A percentile compares a stretch with the other conserved stretches of the same genome.
These are phyloP conservation scores for Ogataea allantospora DNA, from an alignment of 805 yeast species.

Conservation along the genomic window DNA sequence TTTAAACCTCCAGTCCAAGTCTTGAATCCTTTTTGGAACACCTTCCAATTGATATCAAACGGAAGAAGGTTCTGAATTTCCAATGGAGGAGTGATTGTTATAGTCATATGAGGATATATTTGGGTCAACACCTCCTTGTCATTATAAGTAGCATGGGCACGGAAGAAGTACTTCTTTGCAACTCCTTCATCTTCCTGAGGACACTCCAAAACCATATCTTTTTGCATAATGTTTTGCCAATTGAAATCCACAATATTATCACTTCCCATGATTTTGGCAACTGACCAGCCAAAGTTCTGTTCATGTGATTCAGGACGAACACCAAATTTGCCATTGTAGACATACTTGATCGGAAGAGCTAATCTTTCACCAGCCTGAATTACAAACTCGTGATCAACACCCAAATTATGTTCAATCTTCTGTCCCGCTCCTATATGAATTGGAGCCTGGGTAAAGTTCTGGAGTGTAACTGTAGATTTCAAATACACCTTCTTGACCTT, in stretches of 20 bases:
- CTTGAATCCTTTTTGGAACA: constrained; percentile 71
- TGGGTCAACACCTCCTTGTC: constrained; percentile 65
- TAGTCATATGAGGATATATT: constrained; percentile 80
- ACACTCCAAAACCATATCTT: constrained; percentile 61
- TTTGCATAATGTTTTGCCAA: constrained; percentile 62
- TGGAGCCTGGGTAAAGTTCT: constrained; percentile 63
- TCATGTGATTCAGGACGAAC: constrained; percentile 58
- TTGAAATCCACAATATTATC: constrained; percentile 32
- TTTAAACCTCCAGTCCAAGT: constrained; percentile 64
- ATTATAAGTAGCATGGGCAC: constrained; percentile 65
- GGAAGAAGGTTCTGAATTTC: constrained; percentile 85
- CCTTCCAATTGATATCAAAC: constrained; percentile 67
- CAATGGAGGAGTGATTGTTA: constrained; percentile 80
- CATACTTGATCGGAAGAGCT: constrained; percentile 75
- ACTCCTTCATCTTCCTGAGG: constrained; percentile 39
- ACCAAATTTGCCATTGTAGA: constrained; percentile 54
- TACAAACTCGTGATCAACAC: constrained; percentile 32
- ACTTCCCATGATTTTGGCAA: constrained; percentile 35
- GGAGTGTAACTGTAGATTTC: constrained; percentile 69
- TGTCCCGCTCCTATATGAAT: constrained; percentile 42
- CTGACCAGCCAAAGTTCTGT: constrained; percentile 67
- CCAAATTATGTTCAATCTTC: constrained; percentile 31
- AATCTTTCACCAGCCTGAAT: constrained; percentile 55
- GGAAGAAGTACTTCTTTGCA: constrained; percentile 50
- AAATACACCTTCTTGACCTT: constrained; percentile 77